Base-by-base conservation (phyloP, 805 yeast species). In the Wickerhamiella galacta region DNA sequence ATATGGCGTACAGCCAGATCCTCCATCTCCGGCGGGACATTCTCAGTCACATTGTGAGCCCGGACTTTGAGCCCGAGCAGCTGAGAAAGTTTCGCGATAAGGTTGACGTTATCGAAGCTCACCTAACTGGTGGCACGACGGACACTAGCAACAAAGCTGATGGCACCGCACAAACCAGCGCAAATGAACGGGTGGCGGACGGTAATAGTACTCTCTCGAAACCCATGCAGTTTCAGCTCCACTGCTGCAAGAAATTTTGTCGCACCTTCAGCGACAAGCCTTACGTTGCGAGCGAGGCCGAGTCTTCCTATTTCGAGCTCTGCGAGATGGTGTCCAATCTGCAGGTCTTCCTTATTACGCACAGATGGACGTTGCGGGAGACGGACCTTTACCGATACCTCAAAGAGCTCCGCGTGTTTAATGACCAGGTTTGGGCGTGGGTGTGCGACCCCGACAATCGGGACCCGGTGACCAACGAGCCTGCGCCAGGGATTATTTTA, bases 361-460 rank as follows among this genome's bases (percentile, higher is more conserved):
- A 95, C 55, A 70, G 98, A 53, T 90, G 99, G 99, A 87, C 96
- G 2, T 62, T 90, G 58, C 71, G 99, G 49, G 94, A 85, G 48
- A 90, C 98, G 0, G 99, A 90, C 57, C 63, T 90, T 39, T 90
- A 78, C 57, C 65, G 67, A 31, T 85, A 79, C 52, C 93, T 83
- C 55, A 72, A 75, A 47, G 64, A 65, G 40, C 61, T 90, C 40
- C 74, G 71, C 46, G 67, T 63, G 36, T 73, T 90, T 39, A 95
- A 87, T 51, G 76, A 72, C 33, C 51, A 66, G 40, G 64, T 40
- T 11, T 14, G 17, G 16, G 20, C 11, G 20, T n/a, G 3, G 7
- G 16, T 19, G 11, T 11, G 6, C 12, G 30, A 10, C 21, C 7
- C n/a, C n/a, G 6, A 7, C 4, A 27, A 18, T 19, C 11, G n/a